phyloP scores from a whole-genome alignment of 1,284 basidiomycete species.

The Leccinum subspadiceum region DNA sequence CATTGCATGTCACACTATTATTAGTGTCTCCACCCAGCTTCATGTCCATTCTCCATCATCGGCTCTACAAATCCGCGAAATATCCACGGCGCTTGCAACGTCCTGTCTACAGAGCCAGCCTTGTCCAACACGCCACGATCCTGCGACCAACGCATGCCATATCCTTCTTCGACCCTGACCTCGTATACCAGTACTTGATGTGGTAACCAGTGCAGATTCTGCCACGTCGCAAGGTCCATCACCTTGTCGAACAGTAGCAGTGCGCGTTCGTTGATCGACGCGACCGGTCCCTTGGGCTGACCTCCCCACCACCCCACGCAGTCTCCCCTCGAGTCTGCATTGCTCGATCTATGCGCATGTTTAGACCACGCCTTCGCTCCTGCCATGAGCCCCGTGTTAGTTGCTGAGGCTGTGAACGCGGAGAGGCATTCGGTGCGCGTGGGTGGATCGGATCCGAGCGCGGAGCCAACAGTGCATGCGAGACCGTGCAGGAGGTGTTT shows the following conservation, averaged over 20 bases:
- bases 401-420: slow-evolving; percentile 44
- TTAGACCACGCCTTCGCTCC: slow-evolving; percentile 63
- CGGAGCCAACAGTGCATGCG: slow-evolving; percentile 58
- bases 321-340: background rate
- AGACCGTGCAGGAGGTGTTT: slow-evolving; percentile 48
- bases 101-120: background rate
- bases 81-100: slow-evolving; percentile 38
- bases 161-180: slow-evolving; percentile 51
- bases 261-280: slow-evolving; percentile 48
- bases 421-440: slow-evolving; percentile 41
- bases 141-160: slow-evolving; percentile 65
- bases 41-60: slow-evolving; percentile 62
- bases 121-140: slow-evolving; percentile 31
- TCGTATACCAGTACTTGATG: slow-evolving; percentile 59
- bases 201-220: slow-evolving; percentile 60
- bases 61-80: slow-evolving; percentile 64
- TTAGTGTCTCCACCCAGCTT: slow-evolving; percentile 53
- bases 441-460: slow-evolving; percentile 45
- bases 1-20: slow-evolving; percentile 14
- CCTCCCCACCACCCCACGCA: slow-evolving; percentile 51
- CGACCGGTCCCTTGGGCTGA: slow-evolving; percentile 41
- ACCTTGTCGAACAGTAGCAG: slow-evolving; percentile 50
- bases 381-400: slow-evolving; percentile 47
- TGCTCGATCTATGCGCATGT: slow-evolving; percentile 50
- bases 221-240: slow-evolving; percentile 49